These are phyloP conservation scores for Arthrobotrys entomopaga DNA, from an alignment of 2,329 filamentous ascomycete species.

Conservation along the genomic window DNA sequence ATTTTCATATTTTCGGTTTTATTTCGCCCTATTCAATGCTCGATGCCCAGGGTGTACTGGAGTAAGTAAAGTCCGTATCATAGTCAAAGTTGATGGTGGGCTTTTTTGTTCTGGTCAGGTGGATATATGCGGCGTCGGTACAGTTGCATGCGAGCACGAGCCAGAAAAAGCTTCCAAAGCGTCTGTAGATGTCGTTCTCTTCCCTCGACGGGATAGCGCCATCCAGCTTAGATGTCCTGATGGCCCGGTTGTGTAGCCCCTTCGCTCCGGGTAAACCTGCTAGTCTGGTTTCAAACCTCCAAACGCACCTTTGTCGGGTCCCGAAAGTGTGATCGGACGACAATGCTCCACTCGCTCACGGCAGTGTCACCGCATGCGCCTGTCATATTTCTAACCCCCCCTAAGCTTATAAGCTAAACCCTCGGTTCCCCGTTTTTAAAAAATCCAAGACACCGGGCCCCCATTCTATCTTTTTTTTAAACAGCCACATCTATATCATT, in stretches of 20 bases:
- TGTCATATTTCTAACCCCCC: slow-evolving; percentile 27
- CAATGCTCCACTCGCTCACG: slow-evolving; percentile 33
- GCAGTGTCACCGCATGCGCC: slow-evolving; percentile 48
- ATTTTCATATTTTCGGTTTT: no score
- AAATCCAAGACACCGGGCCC: slow-evolving; percentile 14
- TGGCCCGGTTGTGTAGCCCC: slow-evolving; percentile 37
- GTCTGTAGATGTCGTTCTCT: slow-evolving; percentile 12
- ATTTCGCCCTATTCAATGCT: no score
- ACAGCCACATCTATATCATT: slow-evolving; percentile 43
- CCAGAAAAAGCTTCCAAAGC: slow-evolving; percentile 13
- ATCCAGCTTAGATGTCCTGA: slow-evolving; percentile 9
- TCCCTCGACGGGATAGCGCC: background rate
- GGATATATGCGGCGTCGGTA: slow-evolving; percentile 31
- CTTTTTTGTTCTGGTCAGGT: slow-evolving; percentile 16
- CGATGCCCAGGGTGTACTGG: no score
- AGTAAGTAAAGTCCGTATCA: no score
- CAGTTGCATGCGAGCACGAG: slow-evolving; percentile 16
- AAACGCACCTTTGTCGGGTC: slow-evolving; percentile 17
- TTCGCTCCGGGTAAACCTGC: slow-evolving; percentile 32
- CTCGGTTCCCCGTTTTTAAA: slow-evolving; percentile 12
- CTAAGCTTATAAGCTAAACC: background rate
- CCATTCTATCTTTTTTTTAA: background rate
- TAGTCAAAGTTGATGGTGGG: background rate
- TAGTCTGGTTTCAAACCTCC: slow-evolving; percentile 23
- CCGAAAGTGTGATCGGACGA: slow-evolving; percentile 6